Evolutionary conservation across 2,329 filamentous ascomycete species (phyloP).

Genomic region (Apiospora phragmitis): DNA sequence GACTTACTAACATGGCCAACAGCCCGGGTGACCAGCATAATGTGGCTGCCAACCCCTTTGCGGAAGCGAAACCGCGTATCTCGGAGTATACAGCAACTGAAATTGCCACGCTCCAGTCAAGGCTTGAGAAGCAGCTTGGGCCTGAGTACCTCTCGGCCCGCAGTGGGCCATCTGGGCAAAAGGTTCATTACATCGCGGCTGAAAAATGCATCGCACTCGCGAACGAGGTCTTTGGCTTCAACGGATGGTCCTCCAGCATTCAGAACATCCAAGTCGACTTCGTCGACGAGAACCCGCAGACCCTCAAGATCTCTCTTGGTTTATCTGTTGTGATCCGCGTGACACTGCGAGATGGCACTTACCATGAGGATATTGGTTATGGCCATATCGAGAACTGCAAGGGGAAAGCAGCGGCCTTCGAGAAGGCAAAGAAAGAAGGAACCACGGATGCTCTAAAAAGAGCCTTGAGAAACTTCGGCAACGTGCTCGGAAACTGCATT

Average conservation of each 20-base stretch:
- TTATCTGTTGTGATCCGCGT: conserved; percentile 89
- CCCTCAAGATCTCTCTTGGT: conserved; percentile 78
- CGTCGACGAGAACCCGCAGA: conserved; percentile 81
- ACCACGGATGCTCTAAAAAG: conserved; percentile 93
- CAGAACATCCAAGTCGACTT: conserved; percentile 95
- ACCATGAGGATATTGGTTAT: conserved; percentile 96
- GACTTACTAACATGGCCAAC: conserved; percentile 14
- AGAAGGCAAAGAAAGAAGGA: conserved; percentile 98
- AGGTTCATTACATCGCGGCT: conserved; percentile 91
- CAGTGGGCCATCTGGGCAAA: conserved; percentile 78
- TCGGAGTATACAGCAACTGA: conserved; percentile 85
- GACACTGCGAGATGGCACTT: conserved; percentile 90
- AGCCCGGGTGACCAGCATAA: conserved; percentile 72
- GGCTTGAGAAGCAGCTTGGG: conserved; percentile 89
- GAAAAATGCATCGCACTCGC: conserved; percentile 86
- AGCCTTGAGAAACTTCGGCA: conserved; percentile 87
- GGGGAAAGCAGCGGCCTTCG: conserved; percentile 92
- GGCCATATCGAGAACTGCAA: conserved; percentile 96
- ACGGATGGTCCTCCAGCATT: conserved; percentile 85
- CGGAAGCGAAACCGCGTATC: conserved; percentile 67
- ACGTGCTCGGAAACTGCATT: conserved; percentile 96
- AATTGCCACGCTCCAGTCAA: conserved; percentile 82
- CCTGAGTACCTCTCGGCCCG: conserved; percentile 94
- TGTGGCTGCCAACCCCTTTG: conserved; percentile 74
- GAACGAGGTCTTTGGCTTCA: conserved; percentile 36